Conservation (phyloP, 176 grass and related monocot species). For the Eremochloa ophiuroides region DNA sequence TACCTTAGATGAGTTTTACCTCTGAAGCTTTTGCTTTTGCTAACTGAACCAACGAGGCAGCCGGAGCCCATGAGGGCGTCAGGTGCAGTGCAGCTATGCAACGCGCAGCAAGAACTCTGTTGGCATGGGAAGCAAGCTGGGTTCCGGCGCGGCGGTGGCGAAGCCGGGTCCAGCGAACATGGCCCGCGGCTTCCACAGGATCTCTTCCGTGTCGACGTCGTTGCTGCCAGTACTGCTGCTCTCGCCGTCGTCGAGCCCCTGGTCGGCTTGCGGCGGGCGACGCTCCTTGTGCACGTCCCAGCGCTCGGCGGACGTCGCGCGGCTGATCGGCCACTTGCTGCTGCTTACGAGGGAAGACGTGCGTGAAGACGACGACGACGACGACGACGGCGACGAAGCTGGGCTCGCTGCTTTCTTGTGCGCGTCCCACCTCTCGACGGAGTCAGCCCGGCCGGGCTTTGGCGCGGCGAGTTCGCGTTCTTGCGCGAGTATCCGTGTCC, state of each 20-base stretch:
- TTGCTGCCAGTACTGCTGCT: not conserved
- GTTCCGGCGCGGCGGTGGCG: not conserved
- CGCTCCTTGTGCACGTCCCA: slow-evolving; percentile 18
- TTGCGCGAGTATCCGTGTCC: not conserved
- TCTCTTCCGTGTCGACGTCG: no score
- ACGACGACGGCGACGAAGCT: no score
- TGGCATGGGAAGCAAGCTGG: not conserved
- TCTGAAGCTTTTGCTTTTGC: no score
- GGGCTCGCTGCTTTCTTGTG: not conserved
- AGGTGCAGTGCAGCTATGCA: not conserved
- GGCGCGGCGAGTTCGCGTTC: not conserved
- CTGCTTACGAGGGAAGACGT: not conserved
- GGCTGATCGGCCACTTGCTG: not conserved
- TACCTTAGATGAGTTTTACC: no score
- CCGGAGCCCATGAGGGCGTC: not conserved
- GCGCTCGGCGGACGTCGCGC: not conserved
- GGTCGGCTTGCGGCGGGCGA: not conserved
- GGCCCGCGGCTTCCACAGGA: no score
- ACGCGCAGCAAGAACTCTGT: not conserved
- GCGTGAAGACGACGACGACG: not conserved
- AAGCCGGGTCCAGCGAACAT: no score
- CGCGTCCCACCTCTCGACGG: not conserved
- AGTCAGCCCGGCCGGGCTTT: not conserved
- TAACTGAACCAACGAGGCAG: not conserved
- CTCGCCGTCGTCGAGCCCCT: not conserved